These are phyloP conservation scores for Aphanomyces invadans DNA, from an alignment of 352 stramenopile species.

Conservation along the genomic window DNA sequence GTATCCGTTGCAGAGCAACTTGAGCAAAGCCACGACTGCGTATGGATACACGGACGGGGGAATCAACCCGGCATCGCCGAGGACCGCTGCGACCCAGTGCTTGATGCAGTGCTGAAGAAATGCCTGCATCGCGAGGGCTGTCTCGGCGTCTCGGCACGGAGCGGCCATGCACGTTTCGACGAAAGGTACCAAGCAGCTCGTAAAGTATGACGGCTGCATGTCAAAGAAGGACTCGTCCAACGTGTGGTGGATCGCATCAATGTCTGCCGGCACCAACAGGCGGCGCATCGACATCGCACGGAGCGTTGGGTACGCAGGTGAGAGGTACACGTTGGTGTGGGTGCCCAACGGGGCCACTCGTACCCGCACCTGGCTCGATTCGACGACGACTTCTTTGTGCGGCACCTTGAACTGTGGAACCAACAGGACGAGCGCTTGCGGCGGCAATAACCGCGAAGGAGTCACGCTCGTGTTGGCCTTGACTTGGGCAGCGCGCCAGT, in stretches of 20 bases:
- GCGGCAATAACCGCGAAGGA: conserved; percentile 27
- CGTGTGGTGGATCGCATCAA: conserved; percentile 51
- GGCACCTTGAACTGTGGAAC: conserved; percentile 59
- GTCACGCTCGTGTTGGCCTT: conserved; percentile 28
- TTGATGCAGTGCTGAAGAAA: conserved; percentile 21
- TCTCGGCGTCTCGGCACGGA: conserved; percentile 15
- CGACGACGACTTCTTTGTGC: conserved; percentile 63
- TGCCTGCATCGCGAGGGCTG: not conserved
- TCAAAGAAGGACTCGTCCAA: conserved; percentile 69
- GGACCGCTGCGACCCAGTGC: conserved; percentile 9
- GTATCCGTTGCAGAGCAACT: conserved; percentile 72
- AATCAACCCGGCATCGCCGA: conserved; percentile 35
- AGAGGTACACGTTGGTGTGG: conserved; percentile 70
- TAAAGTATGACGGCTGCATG: not conserved
- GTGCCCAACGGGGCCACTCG: conserved; percentile 61
- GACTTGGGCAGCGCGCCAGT: conserved; percentile 74
- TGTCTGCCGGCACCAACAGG: conserved; percentile 52
- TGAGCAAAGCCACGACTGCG: conserved; percentile 52
- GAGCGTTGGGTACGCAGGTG: conserved; percentile 67
- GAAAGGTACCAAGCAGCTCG: conserved; percentile 14
- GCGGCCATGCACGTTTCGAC: conserved; percentile 28
- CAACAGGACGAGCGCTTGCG: conserved; percentile 60
- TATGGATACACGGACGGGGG: conserved; percentile 25
- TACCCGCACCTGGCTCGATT: conserved; percentile 40
- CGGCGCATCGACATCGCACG: conserved; percentile 65